phyloP scores from a whole-genome alignment of 352 stramenopile genomes.

The Phytophthora ohioensis region DNA sequence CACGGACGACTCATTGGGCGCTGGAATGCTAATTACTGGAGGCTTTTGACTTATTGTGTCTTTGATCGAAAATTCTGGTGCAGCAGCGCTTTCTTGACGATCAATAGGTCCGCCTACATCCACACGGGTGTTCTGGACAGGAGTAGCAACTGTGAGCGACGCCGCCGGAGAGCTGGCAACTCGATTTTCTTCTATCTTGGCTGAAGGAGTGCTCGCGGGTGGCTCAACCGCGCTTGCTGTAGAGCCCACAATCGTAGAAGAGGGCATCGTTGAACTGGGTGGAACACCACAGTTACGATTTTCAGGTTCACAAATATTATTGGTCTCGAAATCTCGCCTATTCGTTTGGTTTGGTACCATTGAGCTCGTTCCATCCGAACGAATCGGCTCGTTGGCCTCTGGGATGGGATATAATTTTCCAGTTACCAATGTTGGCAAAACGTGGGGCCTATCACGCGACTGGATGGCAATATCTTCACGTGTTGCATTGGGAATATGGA shows the following conservation, averaged over 20 bases:
- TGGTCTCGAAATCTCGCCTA: background rate
- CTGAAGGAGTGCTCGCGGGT: background rate
- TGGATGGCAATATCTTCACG: background rate
- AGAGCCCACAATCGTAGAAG: background rate
- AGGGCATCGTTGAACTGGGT: background rate
- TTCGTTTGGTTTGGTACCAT: background rate
- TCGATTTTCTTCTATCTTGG: slow-evolving; percentile 29
- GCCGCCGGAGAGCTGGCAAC: slow-evolving; percentile 11
- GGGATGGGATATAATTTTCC: slow-evolving; percentile 31
- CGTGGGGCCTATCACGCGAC: background rate
- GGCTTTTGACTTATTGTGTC: slow-evolving; percentile 2
- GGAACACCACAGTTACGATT: background rate
- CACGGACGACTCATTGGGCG: background rate
- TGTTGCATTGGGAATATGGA: background rate
- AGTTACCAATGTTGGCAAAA: slow-evolving; percentile 16
- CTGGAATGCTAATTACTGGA: slow-evolving; percentile 2
- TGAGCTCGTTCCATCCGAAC: slow-evolving; percentile 5
- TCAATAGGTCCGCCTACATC: slow-evolving; percentile 8
- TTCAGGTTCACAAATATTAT: background rate
- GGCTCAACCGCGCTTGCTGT: background rate
- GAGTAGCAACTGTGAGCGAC: background rate
- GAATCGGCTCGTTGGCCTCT: slow-evolving; percentile 27
- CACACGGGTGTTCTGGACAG: background rate
- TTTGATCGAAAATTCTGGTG: slow-evolving; percentile 1
- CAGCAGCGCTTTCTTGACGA: slow-evolving; percentile 1